These are phyloP conservation scores for Knufia petricola DNA, from an alignment of 2,329 filamentous ascomycete species.

Conservation along the genomic window DNA sequence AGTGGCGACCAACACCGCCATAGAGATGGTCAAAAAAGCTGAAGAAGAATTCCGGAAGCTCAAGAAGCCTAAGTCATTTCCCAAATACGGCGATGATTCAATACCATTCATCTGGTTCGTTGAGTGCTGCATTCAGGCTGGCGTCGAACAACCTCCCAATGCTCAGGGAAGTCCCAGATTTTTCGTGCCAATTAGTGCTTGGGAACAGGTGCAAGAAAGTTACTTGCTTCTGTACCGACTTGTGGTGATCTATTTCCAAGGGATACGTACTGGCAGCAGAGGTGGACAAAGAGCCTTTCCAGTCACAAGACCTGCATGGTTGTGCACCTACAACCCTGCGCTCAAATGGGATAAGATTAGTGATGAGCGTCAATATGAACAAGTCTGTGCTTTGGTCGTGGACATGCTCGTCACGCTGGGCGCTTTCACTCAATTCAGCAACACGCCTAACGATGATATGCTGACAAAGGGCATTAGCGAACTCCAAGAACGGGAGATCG, in stretches of 20 bases:
- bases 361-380: not conserved
- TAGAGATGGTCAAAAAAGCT: slow-evolving; percentile 1
- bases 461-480: not conserved
- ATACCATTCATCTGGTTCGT: not conserved
- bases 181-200: not conserved
- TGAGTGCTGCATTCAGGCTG: not conserved
- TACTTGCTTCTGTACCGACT: not conserved
- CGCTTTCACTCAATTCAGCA: not conserved
- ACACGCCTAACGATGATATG: not conserved
- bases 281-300: not conserved
- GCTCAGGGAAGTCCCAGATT: not conserved
- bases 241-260: not conserved
- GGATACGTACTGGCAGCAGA: not conserved
- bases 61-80: not conserved
- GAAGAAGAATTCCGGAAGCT: not conserved
- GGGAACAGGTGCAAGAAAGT: not conserved
- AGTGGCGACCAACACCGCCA: not conserved
- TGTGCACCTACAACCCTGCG: not conserved
- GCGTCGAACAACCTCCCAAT: not conserved
- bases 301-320: not conserved
- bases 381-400: not conserved
- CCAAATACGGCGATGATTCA: not conserved
- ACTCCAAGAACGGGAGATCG: not conserved
- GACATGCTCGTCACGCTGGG: not conserved
- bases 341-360: not conserved